Evolutionary conservation across 495 filamentous ascomycete species (phyloP), one percentile per base, ranked within the genome.

Genomic region (Hyaloscypha variabilis): DNA sequence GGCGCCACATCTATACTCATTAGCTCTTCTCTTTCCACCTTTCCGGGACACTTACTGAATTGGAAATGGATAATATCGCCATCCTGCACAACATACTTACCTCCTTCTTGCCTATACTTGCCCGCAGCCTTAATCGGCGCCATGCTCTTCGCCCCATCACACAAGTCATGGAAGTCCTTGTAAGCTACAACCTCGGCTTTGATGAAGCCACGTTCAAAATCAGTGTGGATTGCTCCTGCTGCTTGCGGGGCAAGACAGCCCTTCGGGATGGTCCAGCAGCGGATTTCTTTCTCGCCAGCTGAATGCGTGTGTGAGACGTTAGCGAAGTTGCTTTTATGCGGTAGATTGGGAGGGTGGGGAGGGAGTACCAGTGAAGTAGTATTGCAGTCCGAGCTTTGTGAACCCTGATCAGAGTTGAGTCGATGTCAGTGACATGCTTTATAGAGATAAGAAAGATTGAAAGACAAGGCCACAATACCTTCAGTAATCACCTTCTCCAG

Each of bases 261-360:
- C 13, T 29, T 52, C 17, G 65, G 67, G 31, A 77, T 73, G 4
- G 73, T 71, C 75, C 75, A 77, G 63, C 71, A 73, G 31, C 72
- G 61, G 58, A 77, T 72, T 64, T 77, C 75, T 57, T 77, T 75
- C 67, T 73, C 72, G 29, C 73, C 75, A 5, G 72, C 73, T n/a
- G 51, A n/a, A n/a, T 8, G 19, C 8, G 39, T 10, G 19, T 8
- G 39, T 8, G 19, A 19, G 10, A 10, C 39, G 19, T 8, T 8
- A 10, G 39, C 19, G 10, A 46, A 19, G 39, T 46, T 46, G 39
- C 39, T 46, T 10, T 46, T 19, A 19, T 46, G 39, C 10, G 39
- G 19, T 46, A 46, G 19, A 19, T 46, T 8, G 39, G 19, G 8
- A 8, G 39, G 10, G 39, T 8, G 19, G 39, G 39, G 39, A 46